phyloP scores from a whole-genome alignment of 2,329 filamentous ascomycete species.

The Penicillium sclerotigenum region DNA sequence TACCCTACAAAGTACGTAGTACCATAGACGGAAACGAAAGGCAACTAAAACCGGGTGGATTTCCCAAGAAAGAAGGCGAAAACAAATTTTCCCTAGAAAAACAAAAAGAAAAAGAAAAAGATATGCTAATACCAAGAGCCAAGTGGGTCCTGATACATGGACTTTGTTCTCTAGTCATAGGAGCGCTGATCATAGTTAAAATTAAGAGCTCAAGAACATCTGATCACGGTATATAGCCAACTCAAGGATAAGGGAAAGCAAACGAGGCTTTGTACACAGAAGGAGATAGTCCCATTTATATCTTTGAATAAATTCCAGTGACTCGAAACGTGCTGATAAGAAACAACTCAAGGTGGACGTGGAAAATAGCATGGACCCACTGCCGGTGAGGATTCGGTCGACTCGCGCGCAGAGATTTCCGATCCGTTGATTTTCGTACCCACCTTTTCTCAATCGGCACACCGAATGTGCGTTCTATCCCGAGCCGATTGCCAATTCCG shows the following conservation, averaged over 20 bases:
- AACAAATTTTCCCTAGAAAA: background rate
- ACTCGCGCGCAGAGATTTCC: slow-evolving; percentile 19
- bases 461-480: slow-evolving; percentile 18
- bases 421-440: slow-evolving; percentile 15
- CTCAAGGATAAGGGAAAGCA: background rate
- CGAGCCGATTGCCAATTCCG: slow-evolving; percentile 10
- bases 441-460: slow-evolving; percentile 24
- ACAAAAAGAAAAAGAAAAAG: background rate
- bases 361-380: slow-evolving; percentile 11
- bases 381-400: slow-evolving; percentile 19
- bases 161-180: slow-evolving; percentile 1
- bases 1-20: background rate
- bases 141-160: slow-evolving; percentile 1
- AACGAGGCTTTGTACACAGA: background rate
- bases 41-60: slow-evolving; percentile 5
- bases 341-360: background rate
- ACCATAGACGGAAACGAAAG: background rate
- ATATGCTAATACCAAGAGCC: background rate
- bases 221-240: background rate
- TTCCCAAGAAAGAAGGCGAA: background rate
- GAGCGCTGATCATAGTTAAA: slow-evolving; percentile 13
- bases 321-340: slow-evolving; percentile 12
- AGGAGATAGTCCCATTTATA: slow-evolving; percentile 12
- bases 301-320: slow-evolving; percentile 5
- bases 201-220: slow-evolving; percentile 2